phyloP scores from a whole-genome alignment of 305 asterid genomes.

The Caryopteris hybrid region DNA sequence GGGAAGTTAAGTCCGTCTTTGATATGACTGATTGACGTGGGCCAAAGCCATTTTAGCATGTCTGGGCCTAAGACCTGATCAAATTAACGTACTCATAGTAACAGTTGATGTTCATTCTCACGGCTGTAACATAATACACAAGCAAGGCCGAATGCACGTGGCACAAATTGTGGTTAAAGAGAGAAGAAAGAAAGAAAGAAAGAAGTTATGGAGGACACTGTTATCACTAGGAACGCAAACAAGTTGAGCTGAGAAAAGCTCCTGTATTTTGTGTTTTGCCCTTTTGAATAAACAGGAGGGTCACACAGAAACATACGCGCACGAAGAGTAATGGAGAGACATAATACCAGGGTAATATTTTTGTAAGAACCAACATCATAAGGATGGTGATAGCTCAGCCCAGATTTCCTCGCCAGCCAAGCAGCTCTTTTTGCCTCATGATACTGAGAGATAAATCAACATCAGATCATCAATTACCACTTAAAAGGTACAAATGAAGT shows the following conservation, averaged over 20 bases:
- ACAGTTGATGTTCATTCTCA: constrained; percentile 1
- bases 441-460: constrained; percentile 40
- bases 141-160: neutral
- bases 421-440: constrained; percentile 75
- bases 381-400: constrained; percentile 66
- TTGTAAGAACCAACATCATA: constrained; percentile 70
- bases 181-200: neutral
- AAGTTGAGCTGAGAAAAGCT: too few relatives aligned
- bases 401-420: constrained; percentile 95
- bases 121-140: neutral
- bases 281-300: too few relatives aligned
- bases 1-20: constrained; percentile 88
- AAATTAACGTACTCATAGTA: neutral
- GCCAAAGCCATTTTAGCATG: constrained; percentile 87
- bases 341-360: constrained; percentile 71
- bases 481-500: constrained; percentile 1
- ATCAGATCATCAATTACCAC: constrained; percentile 13
- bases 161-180: neutral
- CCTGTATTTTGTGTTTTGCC: too few relatives aligned
- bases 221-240: neutral
- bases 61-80: constrained; percentile 78
- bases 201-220: neutral
- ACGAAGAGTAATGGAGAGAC: constrained; percentile 22
- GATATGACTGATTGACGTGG: constrained; percentile 65
- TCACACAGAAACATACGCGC: neutral